Evolutionary conservation across 1,284 basidiomycete species (phyloP), one percentile per base, ranked within the genome.

Genomic region (Ustilago trichophora): DNA sequence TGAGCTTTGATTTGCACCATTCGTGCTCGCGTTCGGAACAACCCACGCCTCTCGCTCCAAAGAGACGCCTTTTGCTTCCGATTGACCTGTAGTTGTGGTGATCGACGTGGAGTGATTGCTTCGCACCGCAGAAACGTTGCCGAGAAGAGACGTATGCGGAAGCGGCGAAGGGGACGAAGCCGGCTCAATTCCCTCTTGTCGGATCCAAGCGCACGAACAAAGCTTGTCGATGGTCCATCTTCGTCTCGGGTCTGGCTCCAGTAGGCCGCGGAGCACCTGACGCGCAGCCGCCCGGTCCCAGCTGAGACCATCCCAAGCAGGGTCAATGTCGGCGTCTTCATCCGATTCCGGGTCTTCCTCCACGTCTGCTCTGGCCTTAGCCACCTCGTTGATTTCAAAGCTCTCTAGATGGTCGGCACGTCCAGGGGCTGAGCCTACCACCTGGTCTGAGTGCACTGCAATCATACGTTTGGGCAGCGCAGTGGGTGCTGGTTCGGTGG

Each of bases 331-430:
- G 2, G 37, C 32, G 24, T 75, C 75, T 4, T 73, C 62, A 25
- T 76, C 74, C 19, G 66, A 72, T 41, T 76, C 73, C n/a, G 67
- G 57, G 29, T 70, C 74, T 13, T 53, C 68, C 33, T 76, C 74
- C 5, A 55, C 47, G 11, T 73, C 70, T 2, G 55, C 72, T 22
- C 38, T 40, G 3, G 63, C 66, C 31, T 69, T 72, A n/a, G 72
- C 72, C 13, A 36, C 59, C 21, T 49, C 19, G 44, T 73, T 66
- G 52, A 71, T 71, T 41, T 73, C 72, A 32, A 71, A 59, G 24
- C 49, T 46, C 27, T 65, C 53, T 10, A 59, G 33, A 33, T 65
- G 52, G 22, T 57, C 54, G n/a, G 53, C 54, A n/a, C 66, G 45
- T 32, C 63, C 60, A 3, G 73, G 65, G 16, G 64, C 65, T 10